A percentile compares a stretch with the other conserved stretches of the same genome.
phyloP scores from a whole-genome alignment of 306 rosid species.

The Carpinus fangiana region DNA sequence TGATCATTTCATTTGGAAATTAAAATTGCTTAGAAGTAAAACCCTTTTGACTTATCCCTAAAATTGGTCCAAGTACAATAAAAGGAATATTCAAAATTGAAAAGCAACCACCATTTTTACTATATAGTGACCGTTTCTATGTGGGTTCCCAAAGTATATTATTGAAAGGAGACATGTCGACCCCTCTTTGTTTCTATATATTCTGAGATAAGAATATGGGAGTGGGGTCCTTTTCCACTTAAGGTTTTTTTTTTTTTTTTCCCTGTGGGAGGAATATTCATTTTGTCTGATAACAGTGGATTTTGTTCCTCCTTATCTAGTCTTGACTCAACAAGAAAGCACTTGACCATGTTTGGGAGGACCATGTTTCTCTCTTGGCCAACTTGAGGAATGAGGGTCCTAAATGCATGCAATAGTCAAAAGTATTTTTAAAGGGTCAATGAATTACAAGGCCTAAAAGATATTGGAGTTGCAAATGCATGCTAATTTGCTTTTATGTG shows the following conservation, averaged over 20 bases:
- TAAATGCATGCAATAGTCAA: conserved; percentile 30
- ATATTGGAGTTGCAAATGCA: conserved; percentile 41
- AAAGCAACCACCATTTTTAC: conserved; percentile 61
- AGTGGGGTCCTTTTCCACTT: conserved; percentile 43
- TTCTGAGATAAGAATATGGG: conserved; percentile 43
- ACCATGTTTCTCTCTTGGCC: conserved; percentile 36
- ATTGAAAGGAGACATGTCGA: conserved; percentile 44
- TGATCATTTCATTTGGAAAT: not conserved
- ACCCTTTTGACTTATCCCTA: conserved; percentile 43
- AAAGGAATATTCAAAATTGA: conserved; percentile 62
- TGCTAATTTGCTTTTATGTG: conserved; percentile 58
- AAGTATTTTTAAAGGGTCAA: conserved; percentile 31
- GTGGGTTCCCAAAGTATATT: conserved; percentile 48
- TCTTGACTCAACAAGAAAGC: conserved; percentile 26
- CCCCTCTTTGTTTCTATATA: conserved; percentile 37
- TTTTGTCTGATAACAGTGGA: conserved; percentile 51
- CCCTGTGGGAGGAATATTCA: conserved; percentile 61
- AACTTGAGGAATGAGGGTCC: conserved; percentile 21
- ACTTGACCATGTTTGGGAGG: conserved; percentile 28
- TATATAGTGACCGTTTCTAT: conserved; percentile 37
- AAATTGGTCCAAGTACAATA: conserved; percentile 50
- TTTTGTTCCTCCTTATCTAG: conserved; percentile 63
- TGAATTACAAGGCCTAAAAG: conserved; percentile 44
- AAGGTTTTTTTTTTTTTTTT: conserved; percentile 30
- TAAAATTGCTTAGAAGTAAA: conserved; percentile 11